These are phyloP conservation scores for Dioscorea cayenensis DNA, from an alignment of 116 monocot species.

Conservation along the genomic window DNA sequence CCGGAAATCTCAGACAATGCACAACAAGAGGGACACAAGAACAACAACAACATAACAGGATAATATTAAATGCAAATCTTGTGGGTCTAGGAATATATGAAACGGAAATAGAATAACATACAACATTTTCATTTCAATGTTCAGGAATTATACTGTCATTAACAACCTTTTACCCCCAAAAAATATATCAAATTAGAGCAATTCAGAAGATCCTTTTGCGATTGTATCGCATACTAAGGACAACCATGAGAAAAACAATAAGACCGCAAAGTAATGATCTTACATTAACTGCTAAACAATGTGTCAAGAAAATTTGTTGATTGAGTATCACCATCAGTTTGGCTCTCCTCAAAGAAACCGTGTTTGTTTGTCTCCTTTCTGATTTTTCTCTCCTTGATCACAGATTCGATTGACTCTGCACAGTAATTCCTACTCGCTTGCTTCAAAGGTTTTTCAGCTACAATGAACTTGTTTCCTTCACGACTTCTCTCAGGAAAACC, in stretches of 20 bases:
- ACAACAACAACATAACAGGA: too few species aligned
- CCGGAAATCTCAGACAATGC: not conserved
- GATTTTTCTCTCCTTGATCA: slow-evolving; percentile 57
- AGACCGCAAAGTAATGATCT: not conserved
- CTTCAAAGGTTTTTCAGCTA: slow-evolving; percentile 58
- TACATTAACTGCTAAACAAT: slow-evolving; percentile 30
- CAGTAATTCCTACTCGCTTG: slow-evolving; percentile 59
- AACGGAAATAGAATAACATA: not conserved
- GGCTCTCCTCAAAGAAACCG: slow-evolving; percentile 49
- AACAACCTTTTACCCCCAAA: too few species aligned
- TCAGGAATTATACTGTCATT: not conserved
- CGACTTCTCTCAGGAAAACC: slow-evolving; percentile 74
- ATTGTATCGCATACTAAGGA: too few species aligned
- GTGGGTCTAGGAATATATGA: not conserved
- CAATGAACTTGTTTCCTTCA: slow-evolving; percentile 65
- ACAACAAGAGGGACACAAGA: too few species aligned
- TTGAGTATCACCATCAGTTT: slow-evolving; percentile 9
- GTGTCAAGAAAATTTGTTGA: slow-evolving; percentile 30
- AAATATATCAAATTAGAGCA: too few species aligned
- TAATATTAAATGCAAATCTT: not conserved
- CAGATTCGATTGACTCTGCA: slow-evolving; percentile 44
- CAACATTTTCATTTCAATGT: not conserved
- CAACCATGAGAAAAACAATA: too few species aligned
- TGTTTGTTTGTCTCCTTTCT: slow-evolving; percentile 31
- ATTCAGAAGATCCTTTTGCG: too few species aligned